Percentiles rank a stretch among this genome's conserved stretches.
Evolutionary conservation across 2,329 filamentous ascomycete genomes (phyloP).

Genomic region (Calonectria naviculata): DNA sequence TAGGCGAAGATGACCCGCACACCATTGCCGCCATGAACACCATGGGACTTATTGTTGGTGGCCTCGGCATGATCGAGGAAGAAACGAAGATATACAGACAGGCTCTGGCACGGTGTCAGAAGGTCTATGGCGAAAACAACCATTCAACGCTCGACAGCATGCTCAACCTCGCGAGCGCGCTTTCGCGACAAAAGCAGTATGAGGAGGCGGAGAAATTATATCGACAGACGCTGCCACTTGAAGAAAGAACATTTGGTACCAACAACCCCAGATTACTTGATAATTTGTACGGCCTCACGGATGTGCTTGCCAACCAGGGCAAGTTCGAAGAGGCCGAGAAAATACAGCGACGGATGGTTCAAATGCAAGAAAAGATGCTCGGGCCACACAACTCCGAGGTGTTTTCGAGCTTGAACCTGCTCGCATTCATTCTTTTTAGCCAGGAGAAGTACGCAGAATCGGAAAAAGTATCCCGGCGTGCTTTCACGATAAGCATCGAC

Average conservation of each 20-base stretch:
- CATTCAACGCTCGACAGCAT: background rate
- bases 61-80: constrained; percentile 9
- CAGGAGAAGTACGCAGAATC: background rate
- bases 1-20: background rate
- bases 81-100: constrained; percentile 21
- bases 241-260: background rate
- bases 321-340: background rate
- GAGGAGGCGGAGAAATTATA: constrained; percentile 28
- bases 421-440: background rate
- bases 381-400: background rate
- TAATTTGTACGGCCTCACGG: background rate
- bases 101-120: background rate
- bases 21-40: background rate
- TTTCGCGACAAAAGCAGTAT: constrained; percentile 14
- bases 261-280: background rate
- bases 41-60: background rate
- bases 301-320: background rate
- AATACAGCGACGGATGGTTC: background rate
- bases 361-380: background rate
- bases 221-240: background rate
- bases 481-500: background rate
- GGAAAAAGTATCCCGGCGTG: background rate
- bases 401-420: background rate
- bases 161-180: background rate
- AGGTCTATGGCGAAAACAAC: background rate